Base-by-base conservation (phyloP, 1,284 basidiomycete species). In the Fomitiporia mediterranea region DNA sequence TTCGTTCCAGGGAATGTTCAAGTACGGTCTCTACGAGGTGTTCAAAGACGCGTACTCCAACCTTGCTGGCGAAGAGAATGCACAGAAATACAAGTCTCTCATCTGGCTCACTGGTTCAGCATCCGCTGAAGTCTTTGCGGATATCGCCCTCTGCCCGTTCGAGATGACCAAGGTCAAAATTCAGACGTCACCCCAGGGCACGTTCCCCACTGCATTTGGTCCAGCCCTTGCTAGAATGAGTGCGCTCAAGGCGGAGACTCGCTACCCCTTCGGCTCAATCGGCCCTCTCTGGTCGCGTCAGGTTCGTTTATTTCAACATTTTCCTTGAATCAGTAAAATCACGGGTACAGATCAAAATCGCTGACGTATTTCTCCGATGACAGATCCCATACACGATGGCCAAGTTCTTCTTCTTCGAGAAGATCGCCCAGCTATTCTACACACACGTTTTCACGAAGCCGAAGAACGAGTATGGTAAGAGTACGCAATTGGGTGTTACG, bases 71-170 rank as follows among this genome's bases (percentile, higher is more conserved):
- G 78, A 94, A 67, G 94, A 98, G 72, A 74, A 77, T n/a, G 78
- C 93, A 15, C 72, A 81, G 56, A 83, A 89, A 67, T 92, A 98
- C 86, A 92, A 98, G 74, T 89, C 91, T 64, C 81, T 82, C 58
- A 94, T 99, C 75, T 98, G 96, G 89, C 85, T 97, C 62, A 92
- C 85, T 46, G 92, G 89, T 66, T 96, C 96, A 32, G 91, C 90
- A 57, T 91, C 92, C 48, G 94, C 94, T 54, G 94, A 97, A 70
- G 85, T 95, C 75, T 94, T 98, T 71, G 96, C 96, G 64, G 93
- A 97, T 66, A 86, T 96, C 63, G 87, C 86, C 34, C 82, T 90
- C 53, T 90, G 87, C 73, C 88, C 87, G 55, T 71, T 89, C 37
- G 88, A 90, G 70, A 90, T 90, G 88, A 84, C 84, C 69, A 90